Conservation (phyloP, 2,329 filamentous ascomycete genomes). For the Hypoxylon sp. region DNA sequence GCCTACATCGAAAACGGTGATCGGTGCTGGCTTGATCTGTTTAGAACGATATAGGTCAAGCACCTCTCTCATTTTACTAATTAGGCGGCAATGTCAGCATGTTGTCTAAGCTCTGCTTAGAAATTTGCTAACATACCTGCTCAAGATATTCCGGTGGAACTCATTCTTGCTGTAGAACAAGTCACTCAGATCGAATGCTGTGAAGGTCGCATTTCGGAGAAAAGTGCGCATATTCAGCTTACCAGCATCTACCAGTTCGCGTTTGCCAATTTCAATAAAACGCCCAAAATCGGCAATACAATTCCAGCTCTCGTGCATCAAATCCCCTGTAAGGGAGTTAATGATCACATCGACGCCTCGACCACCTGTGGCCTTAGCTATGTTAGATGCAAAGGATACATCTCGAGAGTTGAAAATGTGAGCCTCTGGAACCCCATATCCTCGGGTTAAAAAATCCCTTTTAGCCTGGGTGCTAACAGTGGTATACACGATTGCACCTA, state of each 20-base stretch:
- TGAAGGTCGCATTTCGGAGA: slow-evolving; percentile 55
- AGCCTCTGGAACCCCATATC: slow-evolving; percentile 44
- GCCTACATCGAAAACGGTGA: slow-evolving; percentile 26
- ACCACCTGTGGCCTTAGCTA: slow-evolving; percentile 39
- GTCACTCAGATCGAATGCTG: slow-evolving; percentile 54
- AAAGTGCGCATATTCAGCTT: slow-evolving; percentile 57
- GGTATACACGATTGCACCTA: slow-evolving; percentile 51
- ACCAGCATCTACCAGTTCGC: slow-evolving; percentile 53
- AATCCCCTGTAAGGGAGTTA: slow-evolving; percentile 60
- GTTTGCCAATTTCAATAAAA: slow-evolving; percentile 58
- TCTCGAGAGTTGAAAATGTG: slow-evolving; percentile 54
- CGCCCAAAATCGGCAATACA: slow-evolving; percentile 55
- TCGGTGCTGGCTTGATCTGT: slow-evolving; percentile 21
- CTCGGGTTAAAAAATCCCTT: slow-evolving; percentile 43
- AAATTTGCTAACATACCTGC: background rate
- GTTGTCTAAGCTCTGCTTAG: background rate
- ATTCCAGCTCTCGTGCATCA: slow-evolving; percentile 49
- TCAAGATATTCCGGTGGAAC: slow-evolving; percentile 8
- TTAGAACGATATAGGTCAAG: slow-evolving; percentile 35
- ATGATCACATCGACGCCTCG: slow-evolving; percentile 54
- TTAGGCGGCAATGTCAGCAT: background rate
- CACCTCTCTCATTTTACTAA: slow-evolving; percentile 18
- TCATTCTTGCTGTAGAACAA: slow-evolving; percentile 29
- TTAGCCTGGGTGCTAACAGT: slow-evolving; percentile 45
- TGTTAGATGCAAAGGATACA: slow-evolving; percentile 44